These are phyloP conservation scores for Ocimum tenuiflorum DNA, from an alignment of 257 asterid genomes.

Conservation along the genomic window DNA sequence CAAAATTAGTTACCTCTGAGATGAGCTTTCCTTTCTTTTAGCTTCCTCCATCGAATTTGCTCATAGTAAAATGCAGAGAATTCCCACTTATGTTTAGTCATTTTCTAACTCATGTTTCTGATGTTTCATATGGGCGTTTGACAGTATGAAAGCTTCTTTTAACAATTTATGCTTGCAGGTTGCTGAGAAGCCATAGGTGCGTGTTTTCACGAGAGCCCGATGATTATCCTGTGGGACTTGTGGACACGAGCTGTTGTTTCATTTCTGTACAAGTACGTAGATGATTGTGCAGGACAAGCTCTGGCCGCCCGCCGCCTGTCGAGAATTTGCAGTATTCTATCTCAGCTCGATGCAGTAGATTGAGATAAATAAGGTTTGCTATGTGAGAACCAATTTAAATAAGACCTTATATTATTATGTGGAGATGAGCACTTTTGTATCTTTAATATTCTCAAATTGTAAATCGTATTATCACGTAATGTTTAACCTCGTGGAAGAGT, in stretches of 20 bases:
- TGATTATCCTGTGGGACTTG: slow-evolving; percentile 13
- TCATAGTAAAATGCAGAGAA: not conserved
- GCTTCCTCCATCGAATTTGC: not conserved
- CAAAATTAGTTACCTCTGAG: too few relatives aligned
- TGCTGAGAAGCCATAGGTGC: slow-evolving; percentile 27
- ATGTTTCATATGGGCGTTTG: not conserved
- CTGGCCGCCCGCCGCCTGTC: not conserved
- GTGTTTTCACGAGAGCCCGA: slow-evolving; percentile 21
- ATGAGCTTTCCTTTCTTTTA: not conserved
- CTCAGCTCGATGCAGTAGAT: slow-evolving; percentile 15
- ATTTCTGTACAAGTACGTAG: slow-evolving; percentile 4
- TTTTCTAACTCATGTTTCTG: not conserved
- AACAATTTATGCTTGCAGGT: slow-evolving; percentile 26
- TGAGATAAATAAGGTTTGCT: slow-evolving; percentile 14
- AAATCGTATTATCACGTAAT: not conserved
- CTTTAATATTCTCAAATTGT: slow-evolving; percentile 9
- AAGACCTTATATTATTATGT: not conserved
- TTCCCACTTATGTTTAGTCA: not conserved
- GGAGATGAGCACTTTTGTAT: slow-evolving; percentile 15
- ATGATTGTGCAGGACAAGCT: slow-evolving; percentile 4
- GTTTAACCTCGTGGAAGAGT: too few relatives aligned
- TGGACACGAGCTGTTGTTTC: slow-evolving; percentile 26
- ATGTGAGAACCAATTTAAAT: slow-evolving; percentile 7
- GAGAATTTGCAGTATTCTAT: slow-evolving; percentile 7
- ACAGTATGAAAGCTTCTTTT: not conserved